Evolutionary conservation across 2,329 filamentous ascomycete genomes (phyloP).

Genomic region (Neurospora sp.): DNA sequence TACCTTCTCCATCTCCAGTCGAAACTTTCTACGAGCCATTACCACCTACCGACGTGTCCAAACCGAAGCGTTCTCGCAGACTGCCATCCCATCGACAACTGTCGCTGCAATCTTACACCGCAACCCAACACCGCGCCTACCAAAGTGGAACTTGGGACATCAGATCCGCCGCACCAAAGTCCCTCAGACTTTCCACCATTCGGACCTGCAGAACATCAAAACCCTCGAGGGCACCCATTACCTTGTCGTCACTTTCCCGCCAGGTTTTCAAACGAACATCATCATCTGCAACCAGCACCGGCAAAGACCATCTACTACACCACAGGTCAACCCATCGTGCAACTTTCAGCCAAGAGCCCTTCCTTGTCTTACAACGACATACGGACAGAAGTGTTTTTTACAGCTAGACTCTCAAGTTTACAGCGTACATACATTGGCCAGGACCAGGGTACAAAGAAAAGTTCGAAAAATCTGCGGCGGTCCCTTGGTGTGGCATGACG

Average conservation of each 20-base stretch:
- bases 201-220: neutral
- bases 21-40: neutral
- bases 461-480: slow-evolving; percentile 1
- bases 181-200: neutral
- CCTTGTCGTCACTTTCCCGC: neutral
- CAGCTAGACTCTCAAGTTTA: neutral
- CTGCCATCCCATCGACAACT: neutral
- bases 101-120: neutral
- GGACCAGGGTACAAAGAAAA: neutral
- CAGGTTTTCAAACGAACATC: neutral
- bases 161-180: neutral
- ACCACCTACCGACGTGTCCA: neutral
- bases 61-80: neutral
- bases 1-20: neutral
- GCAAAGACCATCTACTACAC: neutral
- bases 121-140: neutral
- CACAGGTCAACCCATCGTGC: neutral
- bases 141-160: neutral
- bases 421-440: neutral
- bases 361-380: neutral
- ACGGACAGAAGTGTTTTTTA: neutral
- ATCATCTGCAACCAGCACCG: neutral
- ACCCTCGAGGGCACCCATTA: neutral
- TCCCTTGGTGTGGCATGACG: slow-evolving; percentile 1
- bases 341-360: neutral